phyloP scores from a whole-genome alignment of 352 stramenopile species.

The Globisporangium acanthophoron region DNA sequence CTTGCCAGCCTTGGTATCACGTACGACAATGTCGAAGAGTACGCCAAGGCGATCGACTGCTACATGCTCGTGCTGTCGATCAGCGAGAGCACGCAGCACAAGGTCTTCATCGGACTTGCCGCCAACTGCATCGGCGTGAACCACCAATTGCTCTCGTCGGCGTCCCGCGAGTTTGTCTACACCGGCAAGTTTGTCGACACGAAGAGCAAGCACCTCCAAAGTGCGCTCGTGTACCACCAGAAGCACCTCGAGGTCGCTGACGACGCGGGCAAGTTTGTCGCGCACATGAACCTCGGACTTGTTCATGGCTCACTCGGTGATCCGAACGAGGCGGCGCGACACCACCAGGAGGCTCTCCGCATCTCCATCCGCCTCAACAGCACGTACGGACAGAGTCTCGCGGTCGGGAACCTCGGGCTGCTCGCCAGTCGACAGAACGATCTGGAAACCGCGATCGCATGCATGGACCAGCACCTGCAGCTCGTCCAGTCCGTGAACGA shows the following conservation, averaged over 20 bases:
- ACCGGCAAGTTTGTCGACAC: conserved; percentile 64
- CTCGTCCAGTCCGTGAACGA: conserved; percentile 84
- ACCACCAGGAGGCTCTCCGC: conserved; percentile 85
- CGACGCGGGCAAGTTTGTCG: conserved; percentile 84
- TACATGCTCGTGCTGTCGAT: conserved; percentile 86
- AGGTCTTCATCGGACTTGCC: conserved; percentile 65
- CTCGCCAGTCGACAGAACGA: conserved; percentile 83
- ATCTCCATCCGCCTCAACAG: conserved; percentile 83
- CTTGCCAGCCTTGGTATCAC: conserved; percentile 64
- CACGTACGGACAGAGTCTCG: conserved; percentile 78
- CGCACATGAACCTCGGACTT: conserved; percentile 81
- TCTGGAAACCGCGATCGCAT: conserved; percentile 66
- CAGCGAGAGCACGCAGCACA: conserved; percentile 76
- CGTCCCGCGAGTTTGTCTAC: conserved; percentile 58
- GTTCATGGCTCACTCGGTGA: conserved; percentile 62
- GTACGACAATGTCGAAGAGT: conserved; percentile 86
- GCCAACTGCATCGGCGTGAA: conserved; percentile 88
- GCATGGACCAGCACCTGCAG: conserved; percentile 89
- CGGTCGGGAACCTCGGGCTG: conserved; percentile 84
- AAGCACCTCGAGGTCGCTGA: conserved; percentile 78
- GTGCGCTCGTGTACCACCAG: conserved; percentile 56
- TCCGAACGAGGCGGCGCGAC: conserved; percentile 64
- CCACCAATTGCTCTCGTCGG: conserved; percentile 72
- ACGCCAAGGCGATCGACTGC: conserved; percentile 75
- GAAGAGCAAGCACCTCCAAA: conserved; percentile 37